These are phyloP conservation scores for Phytophthora pistaciae DNA, from an alignment of 352 stramenopile species.

Conservation along the genomic window DNA sequence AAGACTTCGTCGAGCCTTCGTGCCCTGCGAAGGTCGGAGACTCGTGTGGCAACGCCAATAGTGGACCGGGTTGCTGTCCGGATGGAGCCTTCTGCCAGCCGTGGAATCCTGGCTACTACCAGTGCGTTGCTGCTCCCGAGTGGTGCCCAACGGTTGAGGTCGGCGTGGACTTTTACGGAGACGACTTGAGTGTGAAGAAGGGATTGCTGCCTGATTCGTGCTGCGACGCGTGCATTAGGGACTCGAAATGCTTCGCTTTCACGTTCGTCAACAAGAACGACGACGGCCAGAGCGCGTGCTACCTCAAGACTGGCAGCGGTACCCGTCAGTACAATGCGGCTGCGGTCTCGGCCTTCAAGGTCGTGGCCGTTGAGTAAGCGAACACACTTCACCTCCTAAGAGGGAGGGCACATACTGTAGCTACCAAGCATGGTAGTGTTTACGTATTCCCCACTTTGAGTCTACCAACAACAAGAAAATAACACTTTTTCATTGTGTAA, in stretches of 20 bases:
- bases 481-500: background rate
- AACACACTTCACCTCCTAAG: background rate
- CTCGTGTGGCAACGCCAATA: conserved; percentile 44
- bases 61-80: conserved; percentile 50
- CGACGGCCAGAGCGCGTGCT: conserved; percentile 61
- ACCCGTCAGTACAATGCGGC: conserved; percentile 34
- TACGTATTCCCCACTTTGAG: background rate
- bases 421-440: background rate
- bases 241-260: conserved; percentile 50
- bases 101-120: conserved; percentile 68
- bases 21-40: conserved; percentile 43
- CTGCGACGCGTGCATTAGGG: conserved; percentile 55
- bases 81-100: conserved; percentile 59
- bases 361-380: conserved; percentile 3
- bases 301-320: conserved; percentile 53
- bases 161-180: conserved; percentile 59
- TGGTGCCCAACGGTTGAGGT: conserved; percentile 51
- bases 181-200: conserved; percentile 53
- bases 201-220: conserved; percentile 51
- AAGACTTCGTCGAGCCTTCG: conserved; percentile 25
- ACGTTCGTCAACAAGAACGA: conserved; percentile 72
- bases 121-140: conserved; percentile 50
- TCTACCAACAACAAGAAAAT: background rate
- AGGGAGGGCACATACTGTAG: background rate
- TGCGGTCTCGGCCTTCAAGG: conserved; percentile 57